A percentile compares a stretch with the other conserved stretches of the same genome.
Conservation (phyloP, 139 green algal genomes). For the Tetradesmus obliquus region DNA sequence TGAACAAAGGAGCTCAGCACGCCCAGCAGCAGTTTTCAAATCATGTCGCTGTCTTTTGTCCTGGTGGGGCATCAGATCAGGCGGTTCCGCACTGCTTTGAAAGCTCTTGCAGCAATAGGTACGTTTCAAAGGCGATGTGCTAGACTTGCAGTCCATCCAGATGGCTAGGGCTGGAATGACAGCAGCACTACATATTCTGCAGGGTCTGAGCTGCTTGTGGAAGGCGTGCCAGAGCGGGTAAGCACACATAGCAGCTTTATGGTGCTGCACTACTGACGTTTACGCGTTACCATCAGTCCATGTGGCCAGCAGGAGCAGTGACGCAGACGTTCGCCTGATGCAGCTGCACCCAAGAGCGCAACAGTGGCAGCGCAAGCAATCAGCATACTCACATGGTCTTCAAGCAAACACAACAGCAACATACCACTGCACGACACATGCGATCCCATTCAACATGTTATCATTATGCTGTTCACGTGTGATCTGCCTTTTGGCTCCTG, state of each 20-base stretch:
- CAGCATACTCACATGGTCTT: too few species aligned
- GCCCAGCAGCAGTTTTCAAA: not conserved
- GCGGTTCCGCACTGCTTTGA: constrained; percentile 56
- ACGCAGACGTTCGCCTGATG: too few species aligned
- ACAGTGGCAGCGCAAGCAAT: not conserved
- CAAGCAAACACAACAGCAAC: not conserved
- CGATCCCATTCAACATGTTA: not conserved
- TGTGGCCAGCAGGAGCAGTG: too few species aligned
- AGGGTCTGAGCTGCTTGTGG: constrained; percentile 74
- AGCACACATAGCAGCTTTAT: not conserved
- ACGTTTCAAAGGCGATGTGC: not conserved
- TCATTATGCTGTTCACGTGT: too few species aligned
- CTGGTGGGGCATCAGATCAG: constrained; percentile 59
- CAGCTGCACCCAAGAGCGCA: not conserved
- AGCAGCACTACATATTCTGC: not conserved
- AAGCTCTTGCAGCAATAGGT: constrained; percentile 64
- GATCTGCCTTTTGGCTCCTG: not conserved
- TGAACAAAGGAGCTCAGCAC: not conserved
- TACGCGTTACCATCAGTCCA: not conserved
- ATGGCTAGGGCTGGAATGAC: not conserved
- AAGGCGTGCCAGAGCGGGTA: constrained; percentile 66
- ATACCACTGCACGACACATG: not conserved
- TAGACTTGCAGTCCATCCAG: not conserved
- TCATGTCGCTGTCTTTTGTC: constrained; percentile 55
- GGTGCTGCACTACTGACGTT: not conserved